These are phyloP conservation scores for Daldinia eschscholtzii DNA, from an alignment of 2,329 filamentous ascomycete genomes.

Conservation along the genomic window DNA sequence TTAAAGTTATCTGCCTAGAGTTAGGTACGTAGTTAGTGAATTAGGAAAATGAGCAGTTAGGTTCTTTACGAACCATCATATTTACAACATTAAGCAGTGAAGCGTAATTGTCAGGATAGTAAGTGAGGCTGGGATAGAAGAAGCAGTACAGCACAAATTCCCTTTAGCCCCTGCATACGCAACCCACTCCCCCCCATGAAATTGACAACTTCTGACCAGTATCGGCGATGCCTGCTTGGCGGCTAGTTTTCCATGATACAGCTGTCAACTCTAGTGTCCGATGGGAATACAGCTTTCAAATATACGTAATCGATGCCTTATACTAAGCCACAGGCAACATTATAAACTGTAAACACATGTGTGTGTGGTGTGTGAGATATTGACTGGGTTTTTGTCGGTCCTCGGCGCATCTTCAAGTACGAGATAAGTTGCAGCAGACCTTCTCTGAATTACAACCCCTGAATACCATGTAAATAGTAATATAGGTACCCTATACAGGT, in stretches of 20 bases:
- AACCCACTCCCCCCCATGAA: conserved; percentile 44
- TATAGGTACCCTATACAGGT: conserved; percentile 8
- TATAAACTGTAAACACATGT: conserved; percentile 6
- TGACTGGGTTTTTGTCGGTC: conserved; percentile 20
- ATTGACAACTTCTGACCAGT: conserved; percentile 34
- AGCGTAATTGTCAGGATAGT: conserved; percentile 2
- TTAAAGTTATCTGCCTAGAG: conserved; percentile 3
- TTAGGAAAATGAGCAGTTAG: neutral
- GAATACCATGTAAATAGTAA: conserved; percentile 13
- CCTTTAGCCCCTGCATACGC: conserved; percentile 48
- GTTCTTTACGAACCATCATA: conserved; percentile 2
- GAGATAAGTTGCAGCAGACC: conserved; percentile 9
- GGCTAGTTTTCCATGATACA: conserved; percentile 21
- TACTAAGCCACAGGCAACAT: conserved; percentile 38
- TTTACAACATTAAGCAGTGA: neutral
- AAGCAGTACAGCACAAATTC: conserved; percentile 23
- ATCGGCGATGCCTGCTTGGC: conserved; percentile 51
- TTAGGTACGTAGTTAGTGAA: neutral
- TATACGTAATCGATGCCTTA: conserved; percentile 36
- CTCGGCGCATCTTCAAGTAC: conserved; percentile 23
- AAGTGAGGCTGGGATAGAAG: conserved; percentile 18
- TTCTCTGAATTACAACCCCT: conserved; percentile 15
- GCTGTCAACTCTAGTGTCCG: neutral
- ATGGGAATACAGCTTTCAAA: conserved; percentile 15
- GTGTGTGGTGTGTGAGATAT: neutral